phyloP scores from a whole-genome alignment of 768 basidiomycete genomes.

The Boletus huronensis region DNA sequence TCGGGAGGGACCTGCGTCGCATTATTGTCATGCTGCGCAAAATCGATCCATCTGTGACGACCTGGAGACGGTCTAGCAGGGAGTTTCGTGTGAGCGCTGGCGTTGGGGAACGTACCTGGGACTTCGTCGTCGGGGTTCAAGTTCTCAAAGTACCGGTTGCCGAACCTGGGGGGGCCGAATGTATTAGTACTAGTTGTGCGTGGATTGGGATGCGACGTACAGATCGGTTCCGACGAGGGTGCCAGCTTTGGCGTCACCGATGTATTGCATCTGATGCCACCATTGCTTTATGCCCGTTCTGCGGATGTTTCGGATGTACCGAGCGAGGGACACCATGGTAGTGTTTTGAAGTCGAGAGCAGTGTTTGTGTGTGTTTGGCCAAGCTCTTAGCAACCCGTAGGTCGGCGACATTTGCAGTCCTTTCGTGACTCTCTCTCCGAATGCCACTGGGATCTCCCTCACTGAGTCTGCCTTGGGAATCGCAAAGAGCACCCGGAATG shows the following conservation, averaged over 20 bases:
- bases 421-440: no score
- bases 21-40: constrained; percentile 84
- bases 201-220: constrained; percentile 46
- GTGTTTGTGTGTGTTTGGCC: constrained; percentile 26
- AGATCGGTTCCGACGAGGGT: constrained; percentile 72
- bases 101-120: constrained; percentile 57
- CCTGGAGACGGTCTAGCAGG: constrained; percentile 42
- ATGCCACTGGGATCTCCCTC: no score
- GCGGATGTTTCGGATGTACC: constrained; percentile 74
- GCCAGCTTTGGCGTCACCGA: constrained; percentile 91
- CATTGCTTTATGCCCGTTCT: constrained; percentile 79
- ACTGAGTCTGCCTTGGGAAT: background rate
- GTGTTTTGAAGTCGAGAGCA: constrained; percentile 1
- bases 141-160: constrained; percentile 95
- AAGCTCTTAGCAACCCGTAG: background rate
- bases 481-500: no score
- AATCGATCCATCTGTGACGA: constrained; percentile 97
- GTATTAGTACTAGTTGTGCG: no score
- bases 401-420: background rate
- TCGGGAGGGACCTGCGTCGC: constrained; percentile 93
- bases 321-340: constrained; percentile 65
- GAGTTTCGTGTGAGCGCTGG: background rate
- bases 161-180: constrained; percentile 74
- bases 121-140: constrained; percentile 81
- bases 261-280: constrained; percentile 91